These are phyloP conservation scores for Rhynchospora tenuis DNA, from an alignment of 176 grass and related monocot genomes.

Conservation along the genomic window DNA sequence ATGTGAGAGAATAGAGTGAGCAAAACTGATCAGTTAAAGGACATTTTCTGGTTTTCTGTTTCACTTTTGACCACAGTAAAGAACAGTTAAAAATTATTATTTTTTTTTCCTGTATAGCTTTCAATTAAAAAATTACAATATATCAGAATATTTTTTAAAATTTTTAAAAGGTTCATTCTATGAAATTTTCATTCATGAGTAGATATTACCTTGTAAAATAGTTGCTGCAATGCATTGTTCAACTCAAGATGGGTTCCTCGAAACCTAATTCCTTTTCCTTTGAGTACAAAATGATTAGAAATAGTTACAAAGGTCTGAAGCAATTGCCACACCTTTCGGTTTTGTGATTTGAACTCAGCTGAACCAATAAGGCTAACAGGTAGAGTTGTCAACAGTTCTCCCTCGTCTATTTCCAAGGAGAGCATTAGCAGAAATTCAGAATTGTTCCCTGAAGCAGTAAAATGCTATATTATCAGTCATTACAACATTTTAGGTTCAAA, in stretches of 20 bases:
- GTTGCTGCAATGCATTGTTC: slow-evolving; percentile 49
- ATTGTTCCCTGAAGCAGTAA: slow-evolving; percentile 44
- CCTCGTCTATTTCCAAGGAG: slow-evolving; percentile 65
- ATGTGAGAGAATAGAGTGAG: not conserved
- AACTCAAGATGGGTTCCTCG: slow-evolving; percentile 41
- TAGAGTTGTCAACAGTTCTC: slow-evolving; percentile 37
- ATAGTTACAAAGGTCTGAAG: slow-evolving; percentile 58
- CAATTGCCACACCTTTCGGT: slow-evolving; percentile 44
- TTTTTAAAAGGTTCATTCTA: not conserved
- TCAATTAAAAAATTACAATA: too few relatives aligned
- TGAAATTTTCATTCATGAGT: not conserved
- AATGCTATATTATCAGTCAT: not conserved
- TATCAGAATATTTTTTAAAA: too few relatives aligned
- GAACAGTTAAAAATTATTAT: not conserved
- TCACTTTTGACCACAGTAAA: too few relatives aligned
- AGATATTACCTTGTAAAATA: slow-evolving; percentile 49
- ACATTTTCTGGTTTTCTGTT: not conserved
- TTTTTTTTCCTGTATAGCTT: not conserved
- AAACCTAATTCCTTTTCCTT: slow-evolving; percentile 60
- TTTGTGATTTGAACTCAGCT: slow-evolving; percentile 39
- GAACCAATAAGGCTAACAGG: slow-evolving; percentile 29
- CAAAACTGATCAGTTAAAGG: slow-evolving; percentile 10
- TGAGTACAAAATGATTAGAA: slow-evolving; percentile 47
- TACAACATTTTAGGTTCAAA: too few relatives aligned
- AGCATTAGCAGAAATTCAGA: slow-evolving; percentile 54